Conservation (phyloP, 139 green algal species). For the Chlorella ohadii region DNA sequence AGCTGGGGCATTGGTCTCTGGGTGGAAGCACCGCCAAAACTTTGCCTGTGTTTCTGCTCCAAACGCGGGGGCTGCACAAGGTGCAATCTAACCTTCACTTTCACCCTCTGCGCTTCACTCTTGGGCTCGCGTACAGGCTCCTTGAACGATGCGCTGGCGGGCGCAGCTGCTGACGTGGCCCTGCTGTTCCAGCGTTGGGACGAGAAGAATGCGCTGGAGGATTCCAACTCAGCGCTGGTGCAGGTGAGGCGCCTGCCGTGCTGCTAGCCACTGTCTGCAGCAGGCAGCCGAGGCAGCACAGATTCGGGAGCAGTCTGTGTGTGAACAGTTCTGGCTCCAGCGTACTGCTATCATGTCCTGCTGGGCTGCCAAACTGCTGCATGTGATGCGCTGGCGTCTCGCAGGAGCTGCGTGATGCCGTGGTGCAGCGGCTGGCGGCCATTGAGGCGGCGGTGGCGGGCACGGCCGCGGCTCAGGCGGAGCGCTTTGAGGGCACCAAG, state of each 20-base stretch:
- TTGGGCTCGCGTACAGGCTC: neutral
- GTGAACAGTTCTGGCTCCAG: too few relatives aligned
- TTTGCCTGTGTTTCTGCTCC: too few relatives aligned
- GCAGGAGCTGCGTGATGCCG: conserved; percentile 27
- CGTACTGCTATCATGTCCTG: too few relatives aligned
- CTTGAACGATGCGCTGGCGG: conserved; percentile 38
- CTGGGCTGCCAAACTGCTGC: too few relatives aligned
- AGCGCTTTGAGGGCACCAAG: conserved; percentile 34
- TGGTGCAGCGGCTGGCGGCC: conserved; percentile 20
- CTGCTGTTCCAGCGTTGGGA: conserved; percentile 46
- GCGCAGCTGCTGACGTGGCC: conserved; percentile 33
- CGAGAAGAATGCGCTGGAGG: conserved; percentile 49
- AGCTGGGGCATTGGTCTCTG: too few relatives aligned
- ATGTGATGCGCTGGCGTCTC: neutral
- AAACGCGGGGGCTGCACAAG: too few relatives aligned
- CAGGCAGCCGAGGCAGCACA: too few relatives aligned
- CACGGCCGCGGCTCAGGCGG: conserved; percentile 31
- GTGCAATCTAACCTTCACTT: too few relatives aligned
- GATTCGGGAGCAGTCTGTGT: too few relatives aligned
- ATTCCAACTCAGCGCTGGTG: conserved; percentile 44
- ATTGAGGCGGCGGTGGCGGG: conserved; percentile 41
- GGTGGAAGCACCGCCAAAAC: too few relatives aligned
- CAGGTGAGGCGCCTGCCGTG: neutral
- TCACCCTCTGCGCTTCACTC: too few relatives aligned
- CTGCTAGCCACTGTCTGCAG: too few relatives aligned